Percentiles rank a stretch among this genome's conserved stretches.
These are phyloP conservation scores for Gymnopilus junonius DNA, from an alignment of 768 basidiomycete genomes.

Conservation along the genomic window DNA sequence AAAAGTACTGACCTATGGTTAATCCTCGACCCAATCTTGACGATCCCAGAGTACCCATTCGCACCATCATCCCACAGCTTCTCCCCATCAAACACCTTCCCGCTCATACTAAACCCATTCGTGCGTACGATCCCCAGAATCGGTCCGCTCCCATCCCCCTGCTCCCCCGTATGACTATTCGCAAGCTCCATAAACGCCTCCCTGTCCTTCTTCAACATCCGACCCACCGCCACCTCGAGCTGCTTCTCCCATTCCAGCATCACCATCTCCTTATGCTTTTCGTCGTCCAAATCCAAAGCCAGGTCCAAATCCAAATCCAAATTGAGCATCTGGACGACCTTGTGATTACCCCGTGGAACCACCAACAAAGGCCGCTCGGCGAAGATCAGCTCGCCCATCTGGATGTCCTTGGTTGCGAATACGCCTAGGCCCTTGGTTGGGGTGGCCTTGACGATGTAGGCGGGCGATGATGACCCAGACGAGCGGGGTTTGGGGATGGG, in stretches of 20 bases:
- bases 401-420: conserved; percentile 32
- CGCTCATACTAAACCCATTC: conserved; percentile 30
- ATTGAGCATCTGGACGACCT: background rate
- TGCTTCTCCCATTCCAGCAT: conserved; percentile 18
- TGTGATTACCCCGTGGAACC: background rate
- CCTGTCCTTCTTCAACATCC: conserved; percentile 28
- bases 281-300: background rate
- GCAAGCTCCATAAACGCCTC: conserved; percentile 31
- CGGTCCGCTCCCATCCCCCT: conserved; percentile 41
- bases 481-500: conserved; percentile 2
- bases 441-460: conserved; percentile 3
- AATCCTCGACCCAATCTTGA: conserved; percentile 26
- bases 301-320: background rate
- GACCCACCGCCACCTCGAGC: conserved; percentile 12
- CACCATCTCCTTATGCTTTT: background rate
- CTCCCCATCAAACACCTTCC: background rate
- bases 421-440: conserved; percentile 32
- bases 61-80: conserved; percentile 13
- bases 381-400: conserved; percentile 35
- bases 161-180: conserved; percentile 33
- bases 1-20: conserved; percentile 40
- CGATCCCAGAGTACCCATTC: conserved; percentile 26
- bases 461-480: background rate
- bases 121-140: conserved; percentile 37
- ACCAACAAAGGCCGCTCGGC: conserved; percentile 42